Base-by-base conservation (phyloP, 2,329 filamentous ascomycete genomes). In the Hypoxylon sp. region DNA sequence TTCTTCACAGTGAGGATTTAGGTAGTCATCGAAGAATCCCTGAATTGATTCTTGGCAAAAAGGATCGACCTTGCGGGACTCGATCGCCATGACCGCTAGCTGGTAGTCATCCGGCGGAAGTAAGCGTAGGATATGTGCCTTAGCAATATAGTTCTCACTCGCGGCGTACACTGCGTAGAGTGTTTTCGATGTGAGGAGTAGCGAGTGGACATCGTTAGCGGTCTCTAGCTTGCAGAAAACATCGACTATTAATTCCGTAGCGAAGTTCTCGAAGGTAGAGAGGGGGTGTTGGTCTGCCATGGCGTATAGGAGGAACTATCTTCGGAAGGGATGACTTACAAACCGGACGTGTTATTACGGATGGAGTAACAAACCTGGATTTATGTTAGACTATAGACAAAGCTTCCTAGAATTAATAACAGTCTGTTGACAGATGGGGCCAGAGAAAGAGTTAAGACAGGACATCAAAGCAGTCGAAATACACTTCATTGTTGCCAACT, bases 41-140 rank as follows among this genome's bases (percentile, higher is more conserved):
- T 23, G 1, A 5, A 60, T 14, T 3, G 58, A 45, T 6, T 2
- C 21, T 34, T 45, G 5, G 17, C 53, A 38, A 2, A 25, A n/a
- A 5, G 38, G 48, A 17, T 60, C 11, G 13, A 60, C 58, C 11
- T 34, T 23, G 19, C 58, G 58, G 9, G 58, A 52, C 30, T 60
- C 58, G 13, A 53, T 46, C 7, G 48, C 58, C 58, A 53, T 60
- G 14, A 53, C 48, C n/a, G 23, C 58, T 17, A 60, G 23, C 48
- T 60, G 53, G 49, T 60, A 60, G 28, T 60, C 48, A 17, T 25
- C 50, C 2, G 36, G 48, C 11, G 21, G 25, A 10, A 60, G 58
- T 2, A 51, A 10, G 17, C 48, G 25, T 11, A 49, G 7, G 17
- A 25, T 58, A 11, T 49, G 55, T 10, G 41, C 3, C 25, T 48